Evolutionary conservation across 805 yeast genomes (phyloP), one percentile per base, ranked within the genome.

Genomic region (Brettanomyces sp.): DNA sequence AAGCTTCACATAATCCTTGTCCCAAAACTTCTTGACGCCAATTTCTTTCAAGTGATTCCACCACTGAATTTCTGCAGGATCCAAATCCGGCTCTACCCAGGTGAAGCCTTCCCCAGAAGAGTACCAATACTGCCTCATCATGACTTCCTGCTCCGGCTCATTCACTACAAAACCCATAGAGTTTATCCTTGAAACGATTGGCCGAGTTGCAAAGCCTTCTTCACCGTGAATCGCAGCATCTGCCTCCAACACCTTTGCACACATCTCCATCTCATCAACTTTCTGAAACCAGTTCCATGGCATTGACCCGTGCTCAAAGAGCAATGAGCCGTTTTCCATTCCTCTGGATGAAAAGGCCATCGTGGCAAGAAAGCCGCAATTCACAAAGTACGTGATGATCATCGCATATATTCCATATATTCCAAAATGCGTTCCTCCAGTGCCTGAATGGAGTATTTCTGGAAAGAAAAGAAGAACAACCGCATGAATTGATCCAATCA

Each of bases 41-140:
- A 56, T 50, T 1, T 54, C 47, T 18, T 58, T 53, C 35, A 66
- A 46, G 53, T 64, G 66, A 30, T 57, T 45, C 56, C 59, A 55
- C 68, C 67, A 60, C 18, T 59, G 48, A 14, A 79, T 50, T 21
- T 81, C 88, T 0, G 93, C 95, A 0, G 95, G 95, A 57, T 87
- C 95, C 57, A 83, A 84, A 58, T 86, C 95, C 1, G 95, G 95
- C 57, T 86, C 95, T 11, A 77, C 82, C 95, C 95, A 86, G 49
- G 82, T 85, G 57, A 85, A 86, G 12, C 88, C 89, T 45, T 82
- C 90, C 30, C 95, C 95, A 6, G 87, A 85, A 38, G 83, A 73
- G 58, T 85, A 78, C 95, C 95, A 86, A 64, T 85, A 86, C 54
- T 88, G 95, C 57, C 85, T 84, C 53, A 86, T 55, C 67, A 79